These are phyloP conservation scores for Phyllosticta citribraziliensis DNA, from an alignment of 2,329 filamentous ascomycete genomes.

Conservation along the genomic window DNA sequence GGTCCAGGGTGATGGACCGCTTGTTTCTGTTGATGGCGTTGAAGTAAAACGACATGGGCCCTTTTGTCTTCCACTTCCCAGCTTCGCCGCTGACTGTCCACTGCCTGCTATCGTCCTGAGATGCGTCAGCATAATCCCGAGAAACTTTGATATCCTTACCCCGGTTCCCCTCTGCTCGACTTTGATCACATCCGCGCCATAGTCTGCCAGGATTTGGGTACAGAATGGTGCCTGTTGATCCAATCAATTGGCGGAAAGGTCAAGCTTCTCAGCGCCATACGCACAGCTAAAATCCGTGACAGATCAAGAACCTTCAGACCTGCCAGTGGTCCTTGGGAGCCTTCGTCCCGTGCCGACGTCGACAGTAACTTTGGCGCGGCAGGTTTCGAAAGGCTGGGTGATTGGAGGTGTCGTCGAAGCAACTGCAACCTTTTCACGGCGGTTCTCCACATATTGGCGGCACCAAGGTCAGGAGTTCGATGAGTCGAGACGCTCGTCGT, in stretches of 20 bases:
- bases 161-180: constrained; percentile 28
- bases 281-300: constrained; percentile 5
- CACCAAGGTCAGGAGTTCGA: no score
- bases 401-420: background rate
- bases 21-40: constrained; percentile 38
- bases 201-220: constrained; percentile 12
- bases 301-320: constrained; percentile 10
- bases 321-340: background rate
- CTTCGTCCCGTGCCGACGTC: background rate
- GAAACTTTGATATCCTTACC: background rate
- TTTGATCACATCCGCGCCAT: constrained; percentile 28
- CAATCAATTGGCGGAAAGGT: background rate
- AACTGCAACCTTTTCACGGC: background rate
- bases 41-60: constrained; percentile 35
- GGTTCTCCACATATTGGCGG: background rate
- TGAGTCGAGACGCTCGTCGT: no score
- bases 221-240: constrained; percentile 10
- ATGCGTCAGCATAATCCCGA: background rate
- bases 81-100: constrained; percentile 23
- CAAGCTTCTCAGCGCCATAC: background rate
- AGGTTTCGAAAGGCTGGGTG: background rate
- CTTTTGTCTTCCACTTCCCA: constrained; percentile 15
- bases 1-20: constrained; percentile 28
- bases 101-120: constrained; percentile 21
- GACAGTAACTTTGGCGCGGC: background rate